phyloP scores from a whole-genome alignment of 371 early-diverging fungal genomes.

The Racocetra persica region DNA sequence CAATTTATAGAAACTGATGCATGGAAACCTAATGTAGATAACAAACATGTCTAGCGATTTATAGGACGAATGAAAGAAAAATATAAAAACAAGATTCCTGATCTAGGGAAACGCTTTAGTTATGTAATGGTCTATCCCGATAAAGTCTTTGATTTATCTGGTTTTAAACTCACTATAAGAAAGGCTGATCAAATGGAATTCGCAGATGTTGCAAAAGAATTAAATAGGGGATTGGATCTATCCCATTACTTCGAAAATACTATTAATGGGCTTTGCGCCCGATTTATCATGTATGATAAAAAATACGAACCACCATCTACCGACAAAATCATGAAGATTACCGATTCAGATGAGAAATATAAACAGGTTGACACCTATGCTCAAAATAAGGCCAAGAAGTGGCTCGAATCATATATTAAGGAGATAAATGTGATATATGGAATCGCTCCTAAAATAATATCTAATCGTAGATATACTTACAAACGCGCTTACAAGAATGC shows the following conservation, averaged over 20 bases:
- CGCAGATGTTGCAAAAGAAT: constrained; percentile 22
- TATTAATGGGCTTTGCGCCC: constrained; percentile 26
- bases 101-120: constrained; percentile 13
- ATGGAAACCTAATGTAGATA: constrained; percentile 32
- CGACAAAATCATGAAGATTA: constrained; percentile 6
- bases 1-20: background rate
- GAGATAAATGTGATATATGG: background rate
- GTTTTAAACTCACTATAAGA: constrained; percentile 9
- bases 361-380: constrained; percentile 1
- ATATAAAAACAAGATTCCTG: constrained; percentile 20
- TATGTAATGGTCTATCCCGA: constrained; percentile 26
- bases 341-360: constrained; percentile 14
- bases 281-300: constrained; percentile 8
- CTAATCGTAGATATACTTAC: constrained; percentile 1
- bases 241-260: constrained; percentile 25
- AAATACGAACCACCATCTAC: background rate
- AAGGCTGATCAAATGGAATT: constrained; percentile 16
- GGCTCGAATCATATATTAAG: background rate
- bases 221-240: background rate
- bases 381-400: constrained; percentile 5
- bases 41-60: constrained; percentile 24
- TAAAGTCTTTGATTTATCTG: constrained; percentile 30
- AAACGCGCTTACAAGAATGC: background rate
- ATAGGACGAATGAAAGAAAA: constrained; percentile 19
- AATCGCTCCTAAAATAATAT: background rate